Evolutionary conservation across 352 stramenopile genomes (phyloP).

Genomic region (Globisporangium irregulare): DNA sequence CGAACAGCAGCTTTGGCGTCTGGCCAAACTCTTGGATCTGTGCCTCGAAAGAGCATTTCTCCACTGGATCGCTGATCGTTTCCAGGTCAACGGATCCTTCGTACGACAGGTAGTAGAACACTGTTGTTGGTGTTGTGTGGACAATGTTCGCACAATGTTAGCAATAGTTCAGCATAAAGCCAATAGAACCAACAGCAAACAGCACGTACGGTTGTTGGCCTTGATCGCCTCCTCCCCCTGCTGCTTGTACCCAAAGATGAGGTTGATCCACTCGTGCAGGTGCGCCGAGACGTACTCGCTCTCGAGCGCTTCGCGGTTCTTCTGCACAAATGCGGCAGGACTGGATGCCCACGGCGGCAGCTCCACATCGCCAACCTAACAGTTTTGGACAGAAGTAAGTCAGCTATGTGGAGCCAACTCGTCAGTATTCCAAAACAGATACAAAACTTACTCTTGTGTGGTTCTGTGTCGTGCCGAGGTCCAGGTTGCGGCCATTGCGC

Average conservation of each 20-base stretch:
- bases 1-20: constrained; percentile 79
- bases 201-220: constrained; percentile 71
- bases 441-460: constrained; percentile 45
- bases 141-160: background rate
- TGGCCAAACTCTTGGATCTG: constrained; percentile 94
- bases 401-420: background rate
- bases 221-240: constrained; percentile 84
- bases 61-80: constrained; percentile 85
- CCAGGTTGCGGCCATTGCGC: constrained; percentile 93
- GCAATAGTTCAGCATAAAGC: background rate
- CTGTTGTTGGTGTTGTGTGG: constrained; percentile 23
- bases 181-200: constrained; percentile 2
- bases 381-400: constrained; percentile 28
- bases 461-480: constrained; percentile 91
- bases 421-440: too few relatives aligned
- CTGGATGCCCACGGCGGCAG: constrained; percentile 93
- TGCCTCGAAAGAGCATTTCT: constrained; percentile 92
- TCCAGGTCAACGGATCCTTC: constrained; percentile 85
- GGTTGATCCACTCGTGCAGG: constrained; percentile 97
- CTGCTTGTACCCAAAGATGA: constrained; percentile 98
- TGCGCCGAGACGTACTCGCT: constrained; percentile 94
- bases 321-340: constrained; percentile 84
- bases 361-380: constrained; percentile 93
- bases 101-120: constrained; percentile 89
- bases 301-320: constrained; percentile 94